A percentile compares a stretch with the other conserved stretches of the same genome.
Conservation (phyloP, 176 grass and related monocot species). For the Aegilops longissima region DNA sequence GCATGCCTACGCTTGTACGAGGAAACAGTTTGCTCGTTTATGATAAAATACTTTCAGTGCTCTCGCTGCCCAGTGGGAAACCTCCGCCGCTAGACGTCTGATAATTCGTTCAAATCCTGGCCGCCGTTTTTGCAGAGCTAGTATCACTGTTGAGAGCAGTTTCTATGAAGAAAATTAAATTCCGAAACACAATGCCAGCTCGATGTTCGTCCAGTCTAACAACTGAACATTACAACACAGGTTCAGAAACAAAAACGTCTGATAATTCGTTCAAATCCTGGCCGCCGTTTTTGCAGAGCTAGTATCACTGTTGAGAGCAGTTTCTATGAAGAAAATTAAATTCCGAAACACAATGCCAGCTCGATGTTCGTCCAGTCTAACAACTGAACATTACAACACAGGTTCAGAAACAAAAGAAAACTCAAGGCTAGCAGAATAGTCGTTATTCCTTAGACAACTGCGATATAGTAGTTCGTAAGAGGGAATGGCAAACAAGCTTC, state of each 20-base stretch:
- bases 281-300: background rate
- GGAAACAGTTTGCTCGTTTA: no score
- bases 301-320: background rate
- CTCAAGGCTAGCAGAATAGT: background rate
- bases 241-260: background rate
- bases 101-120: background rate
- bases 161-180: background rate
- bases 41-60: no score
- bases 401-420: background rate
- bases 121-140: background rate
- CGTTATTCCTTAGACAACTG: slow-evolving; percentile 10
- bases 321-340: background rate
- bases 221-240: background rate
- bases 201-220: no score
- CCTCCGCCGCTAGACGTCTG: background rate
- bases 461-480: background rate
- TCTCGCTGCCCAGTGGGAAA: background rate
- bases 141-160: background rate
- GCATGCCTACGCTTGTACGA: no score
- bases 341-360: background rate
- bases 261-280: background rate
- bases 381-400: background rate
- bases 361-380: no score
- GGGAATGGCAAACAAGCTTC: background rate
- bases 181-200: background rate